Base-by-base conservation (phyloP, 2,329 filamentous ascomycete species). In the Ceratocystis papillata region DNA sequence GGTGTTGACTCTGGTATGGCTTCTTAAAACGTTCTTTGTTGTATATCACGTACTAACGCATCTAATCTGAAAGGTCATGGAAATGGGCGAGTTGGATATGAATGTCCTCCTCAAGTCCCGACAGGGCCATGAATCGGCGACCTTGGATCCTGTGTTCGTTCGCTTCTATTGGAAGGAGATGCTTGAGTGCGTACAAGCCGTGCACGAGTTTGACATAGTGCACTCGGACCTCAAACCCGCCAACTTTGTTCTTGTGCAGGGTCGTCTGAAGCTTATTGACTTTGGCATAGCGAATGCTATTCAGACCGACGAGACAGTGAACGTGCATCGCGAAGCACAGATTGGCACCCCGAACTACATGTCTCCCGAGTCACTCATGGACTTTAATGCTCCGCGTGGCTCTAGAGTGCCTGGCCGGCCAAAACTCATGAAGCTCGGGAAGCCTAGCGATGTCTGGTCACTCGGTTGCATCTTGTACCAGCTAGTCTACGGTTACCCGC, bases 141-240 rank as follows among this genome's bases (percentile, higher is more conserved):
- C 81, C 68, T 87, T 99, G 68, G 94, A 99, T 73, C 82, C 90
- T 1, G 89, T 88, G 64, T 96, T 97, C 74, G 90, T 94, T 12
- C 88, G 94, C n/a, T 95, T 89, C 76, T 96, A 96, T 79, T 99
- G 94, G 94, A 94, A 96, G 75, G 94, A 99, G 77, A 99, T 99
- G 94, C 86, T 99, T 20, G 91, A 96, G 75, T 97, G 94, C 73
- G 85, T 99, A 5, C 84, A 89, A 70, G 85, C 93, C 0, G 91
- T 99, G 0, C 94, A 99, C 73, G 83, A 88, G 12, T 82, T 87
- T 74, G 91, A 96, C 73, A 92, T 99, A 69, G 94, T 99, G 2
- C 94, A 99, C 76, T 96, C 91, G 0, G 94, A 99, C 73, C 80
- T 99, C 46, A 99, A 99, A 76, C 94, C 94, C 0, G 92, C 92